phyloP scores from a whole-genome alignment of 2,329 filamentous ascomycete species.

The Colletotrichum liaoningense region DNA sequence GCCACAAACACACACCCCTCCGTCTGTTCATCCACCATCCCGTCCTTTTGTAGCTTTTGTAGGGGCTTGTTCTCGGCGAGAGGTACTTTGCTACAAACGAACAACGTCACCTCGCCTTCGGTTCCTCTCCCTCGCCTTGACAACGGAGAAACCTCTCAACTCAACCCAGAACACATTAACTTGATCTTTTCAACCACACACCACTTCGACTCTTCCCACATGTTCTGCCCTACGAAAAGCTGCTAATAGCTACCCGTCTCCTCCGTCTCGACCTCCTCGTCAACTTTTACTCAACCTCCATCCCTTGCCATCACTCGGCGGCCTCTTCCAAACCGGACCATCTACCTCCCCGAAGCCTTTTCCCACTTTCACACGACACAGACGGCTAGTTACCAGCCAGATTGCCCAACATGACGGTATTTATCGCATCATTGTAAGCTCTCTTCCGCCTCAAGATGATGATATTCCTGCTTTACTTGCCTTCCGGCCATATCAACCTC shows the following conservation, averaged over 20 bases:
- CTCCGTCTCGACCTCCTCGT: not conserved
- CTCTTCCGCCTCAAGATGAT: not conserved
- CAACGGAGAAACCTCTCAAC: slow-evolving; percentile 23
- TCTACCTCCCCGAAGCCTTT: not conserved
- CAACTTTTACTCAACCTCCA: not conserved
- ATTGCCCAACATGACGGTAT: slow-evolving; percentile 59
- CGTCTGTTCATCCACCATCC: not conserved
- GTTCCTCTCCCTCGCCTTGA: slow-evolving; percentile 5
- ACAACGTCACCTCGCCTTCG: not conserved
- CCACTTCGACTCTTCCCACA: slow-evolving; percentile 11
- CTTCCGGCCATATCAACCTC: not conserved
- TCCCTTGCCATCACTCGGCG: not conserved
- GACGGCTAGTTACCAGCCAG: slow-evolving; percentile 5
- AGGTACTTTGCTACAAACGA: not conserved
- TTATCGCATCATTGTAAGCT: slow-evolving; percentile 62
- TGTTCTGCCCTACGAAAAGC: slow-evolving; percentile 20
- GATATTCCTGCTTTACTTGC: slow-evolving; percentile 3
- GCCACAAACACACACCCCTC: not conserved
- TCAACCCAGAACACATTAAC: slow-evolving; percentile 1
- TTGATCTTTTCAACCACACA: not conserved
- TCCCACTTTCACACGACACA: not conserved
- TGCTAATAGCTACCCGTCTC: slow-evolving; percentile 12
- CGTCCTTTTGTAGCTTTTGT: not conserved
- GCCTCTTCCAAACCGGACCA: not conserved
- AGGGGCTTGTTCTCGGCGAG: not conserved